Evolutionary conservation across 1,139 yeast genomes (phyloP), one percentile per base, ranked within the genome.

Genomic region (Scheffersomyces quercinus): DNA sequence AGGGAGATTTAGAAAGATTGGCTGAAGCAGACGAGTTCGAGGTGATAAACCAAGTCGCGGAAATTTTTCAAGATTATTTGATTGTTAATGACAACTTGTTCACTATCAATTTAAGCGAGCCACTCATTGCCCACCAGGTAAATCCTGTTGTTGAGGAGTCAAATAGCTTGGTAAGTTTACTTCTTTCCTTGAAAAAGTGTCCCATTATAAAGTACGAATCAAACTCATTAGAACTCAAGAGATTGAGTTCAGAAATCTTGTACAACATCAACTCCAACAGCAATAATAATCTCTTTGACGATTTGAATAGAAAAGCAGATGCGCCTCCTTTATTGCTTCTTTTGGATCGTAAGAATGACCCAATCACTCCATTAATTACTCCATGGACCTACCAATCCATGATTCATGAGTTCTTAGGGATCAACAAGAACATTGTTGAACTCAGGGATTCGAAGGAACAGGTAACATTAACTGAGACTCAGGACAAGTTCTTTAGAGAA

Each of bases 301-400:
- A 70, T 46, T 78, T 85, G 59, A 77, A 81, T 49, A 55, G 55
- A 26, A 58, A 59, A 37, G 68, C 73, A 39, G 96, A 88, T 57
- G 68, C 83, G 0, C 82, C 93, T 0, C 96, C 98, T 1, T 60
- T 88, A 13, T 65, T 95, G 38, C 63, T 95, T n/a, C 68, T 93
- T 1, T 61, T 93, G 39, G 99, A 93, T 64, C 74, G 99, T 41
- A 81, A 83, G 47, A 85, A 82, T 57, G 99, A 93, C 63, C 97
- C 98, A 1, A 74, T 91, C 28, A 93, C 99, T 0, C 98, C 99
- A 1, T 70, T 93, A 37, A 67, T 93, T 38, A 81, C 85, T 34
- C 99, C 98, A 2, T 93, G 99, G 99, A 91, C 99, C 0, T 93
- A 90, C 64, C 98, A 93, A 60, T 88, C 97, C 2, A 93, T 95